Base-by-base conservation (phyloP, 2,329 filamentous ascomycete genomes). In the Pseudopyrenochaeta lycopersici region DNA sequence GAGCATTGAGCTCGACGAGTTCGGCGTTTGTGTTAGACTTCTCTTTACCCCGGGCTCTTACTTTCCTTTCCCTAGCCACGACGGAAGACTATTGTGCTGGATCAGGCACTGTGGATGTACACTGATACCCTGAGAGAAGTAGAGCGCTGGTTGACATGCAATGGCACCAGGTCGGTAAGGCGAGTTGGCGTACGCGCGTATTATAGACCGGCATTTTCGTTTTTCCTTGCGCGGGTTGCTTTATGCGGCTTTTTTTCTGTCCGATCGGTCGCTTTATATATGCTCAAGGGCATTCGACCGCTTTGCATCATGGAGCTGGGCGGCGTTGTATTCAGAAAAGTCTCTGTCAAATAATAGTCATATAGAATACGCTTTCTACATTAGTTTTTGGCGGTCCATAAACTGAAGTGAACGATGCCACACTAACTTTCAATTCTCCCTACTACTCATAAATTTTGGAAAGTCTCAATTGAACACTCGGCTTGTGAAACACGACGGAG, bases 81-180 rank as follows among this genome's bases (percentile, higher is more conserved):
- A 47, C 47, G 43, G 39, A 48, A 54, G 38, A 30, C 32, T 42
- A 39, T 51, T 50, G 49, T 53, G 52, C 50, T 33, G 46, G 44
- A 45, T 57, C 52, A 60, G 52, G 56, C 54, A 45, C 54, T 46
- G 52, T 62, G 60, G 58, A 57, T 53, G 58, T 64, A 65, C 62
- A 60, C 60, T 66, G 69, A 71, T 72, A 72, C 70, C 70, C 70
- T 57, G 54, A 58, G 59, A 62, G 54, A 53, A 59, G 61, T 60
- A 58, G 59, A 52, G 54, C 53, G 49, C 44, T 63, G 52, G 60
- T 58, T 47, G 53, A 44, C 46, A 54, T 63, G 52, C 51, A 56
- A 39, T 23, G 47, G 41, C 17, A 52, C 20, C 18, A 49, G 27
- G 48, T 49, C 29, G 32, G 46, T 44, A 54, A 52, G 42, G 36